These are phyloP conservation scores for Cladosporium sphaerospermum DNA, from an alignment of 2,329 filamentous ascomycete species.

Conservation along the genomic window DNA sequence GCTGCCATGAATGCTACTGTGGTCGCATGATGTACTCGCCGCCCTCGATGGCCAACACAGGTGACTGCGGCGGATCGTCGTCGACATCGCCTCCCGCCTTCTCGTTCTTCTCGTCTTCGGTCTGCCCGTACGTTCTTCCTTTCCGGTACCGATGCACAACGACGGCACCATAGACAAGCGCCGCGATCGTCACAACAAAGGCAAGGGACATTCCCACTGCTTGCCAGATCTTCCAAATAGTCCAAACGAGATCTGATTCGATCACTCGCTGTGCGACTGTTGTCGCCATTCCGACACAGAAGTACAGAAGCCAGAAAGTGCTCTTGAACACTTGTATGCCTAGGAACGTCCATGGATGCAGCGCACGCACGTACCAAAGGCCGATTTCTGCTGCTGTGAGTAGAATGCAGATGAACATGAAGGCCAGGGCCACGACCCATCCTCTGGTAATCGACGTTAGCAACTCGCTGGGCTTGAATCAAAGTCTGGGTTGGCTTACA, in stretches of 20 bases:
- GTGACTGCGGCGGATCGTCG: not conserved
- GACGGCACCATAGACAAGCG: not conserved
- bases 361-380: conserved; percentile 16
- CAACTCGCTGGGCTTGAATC: not conserved
- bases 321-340: conserved; percentile 16
- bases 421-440: conserved; percentile 6
- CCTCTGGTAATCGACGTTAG: not conserved
- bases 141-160: conserved; percentile 4
- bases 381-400: conserved; percentile 15
- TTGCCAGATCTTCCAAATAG: conserved; percentile 3
- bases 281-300: conserved; percentile 10
- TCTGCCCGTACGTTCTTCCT: not conserved
- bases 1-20: not conserved
- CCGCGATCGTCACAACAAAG: not conserved
- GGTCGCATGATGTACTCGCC: not conserved
- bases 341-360: conserved; percentile 18
- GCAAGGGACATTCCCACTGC: conserved; percentile 1
- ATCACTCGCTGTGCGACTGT: conserved; percentile 1
- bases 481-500: not conserved
- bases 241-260: conserved; percentile 2
- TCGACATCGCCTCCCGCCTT: not conserved
- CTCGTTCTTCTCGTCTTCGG: not conserved
- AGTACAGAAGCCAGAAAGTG: conserved; percentile 15
- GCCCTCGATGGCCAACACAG: not conserved
- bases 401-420: conserved; percentile 11